Evolutionary conservation across 345 rosid genomes (phyloP).

Genomic region (Sisymbrium altissimum): DNA sequence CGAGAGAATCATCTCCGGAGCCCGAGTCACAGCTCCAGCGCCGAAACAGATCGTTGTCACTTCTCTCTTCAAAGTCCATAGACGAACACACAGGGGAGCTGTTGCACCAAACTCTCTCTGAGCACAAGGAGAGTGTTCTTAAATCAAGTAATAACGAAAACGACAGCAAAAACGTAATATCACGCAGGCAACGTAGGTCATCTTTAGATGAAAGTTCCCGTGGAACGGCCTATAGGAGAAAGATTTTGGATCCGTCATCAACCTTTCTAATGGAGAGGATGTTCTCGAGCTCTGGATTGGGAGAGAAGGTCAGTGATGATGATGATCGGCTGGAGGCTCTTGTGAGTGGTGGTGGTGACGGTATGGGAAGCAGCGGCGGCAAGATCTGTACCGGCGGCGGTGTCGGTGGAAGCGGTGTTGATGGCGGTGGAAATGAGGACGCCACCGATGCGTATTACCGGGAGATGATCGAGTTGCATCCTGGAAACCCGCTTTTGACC

Average conservation of each 20-base stretch:
- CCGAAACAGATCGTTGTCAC: conserved; percentile 41
- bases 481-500: conserved; percentile 52
- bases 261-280: conserved; percentile 23
- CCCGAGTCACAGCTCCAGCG: conserved; percentile 44
- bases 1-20: conserved; percentile 44
- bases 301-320: conserved; percentile 24
- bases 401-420: conserved; percentile 25
- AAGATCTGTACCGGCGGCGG: conserved; percentile 28
- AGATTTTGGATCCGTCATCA: conserved; percentile 14
- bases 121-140: conserved; percentile 18
- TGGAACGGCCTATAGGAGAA: not conserved
- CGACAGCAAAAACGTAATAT: not conserved
- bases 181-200: conserved; percentile 18
- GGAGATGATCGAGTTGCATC: conserved; percentile 52
- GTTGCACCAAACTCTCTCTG: conserved; percentile 27
- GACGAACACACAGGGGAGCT: conserved; percentile 35
- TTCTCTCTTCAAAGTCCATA: conserved; percentile 26
- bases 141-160: conserved; percentile 1
- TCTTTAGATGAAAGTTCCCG: conserved; percentile 24
- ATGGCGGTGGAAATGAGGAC: conserved; percentile 39
- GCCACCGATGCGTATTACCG: conserved; percentile 54
- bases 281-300: conserved; percentile 51
- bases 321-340: conserved; percentile 19
- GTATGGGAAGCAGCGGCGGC: conserved; percentile 41
- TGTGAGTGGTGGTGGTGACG: conserved; percentile 25